These are phyloP conservation scores for Vairimorpha ceranae DNA, from an alignment of 371 early-diverging fungal genomes.

Conservation along the genomic window DNA sequence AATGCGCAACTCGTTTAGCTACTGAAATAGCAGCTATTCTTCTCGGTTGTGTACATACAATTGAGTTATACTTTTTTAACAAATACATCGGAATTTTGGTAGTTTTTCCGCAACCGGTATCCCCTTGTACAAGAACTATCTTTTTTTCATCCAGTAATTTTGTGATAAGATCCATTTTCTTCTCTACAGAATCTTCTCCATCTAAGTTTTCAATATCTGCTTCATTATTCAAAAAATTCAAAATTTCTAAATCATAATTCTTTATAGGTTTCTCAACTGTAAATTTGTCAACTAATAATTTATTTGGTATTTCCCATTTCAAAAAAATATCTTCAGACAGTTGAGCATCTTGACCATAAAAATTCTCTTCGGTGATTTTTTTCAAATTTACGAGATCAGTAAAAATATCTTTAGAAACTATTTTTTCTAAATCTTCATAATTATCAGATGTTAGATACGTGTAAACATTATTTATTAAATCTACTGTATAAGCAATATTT, in stretches of 20 bases:
- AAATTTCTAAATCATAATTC: neutral
- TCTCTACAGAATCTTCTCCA: neutral
- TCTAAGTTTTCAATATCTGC: neutral
- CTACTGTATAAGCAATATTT: neutral
- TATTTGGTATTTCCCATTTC: neutral
- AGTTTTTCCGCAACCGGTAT: slow-evolving; percentile 97
- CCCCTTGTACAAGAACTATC: slow-evolving; percentile 81
- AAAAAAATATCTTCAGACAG: neutral
- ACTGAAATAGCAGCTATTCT: slow-evolving; percentile 93
- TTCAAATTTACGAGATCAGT: neutral
- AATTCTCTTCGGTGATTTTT: neutral
- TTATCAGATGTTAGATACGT: neutral
- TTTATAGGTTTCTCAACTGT: neutral
- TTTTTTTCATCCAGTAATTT: slow-evolving; percentile 63
- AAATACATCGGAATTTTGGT: slow-evolving; percentile 73
- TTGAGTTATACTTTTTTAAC: slow-evolving; percentile 67
- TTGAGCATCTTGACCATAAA: neutral
- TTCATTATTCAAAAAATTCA: slow-evolving; percentile 8
- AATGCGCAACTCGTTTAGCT: slow-evolving; percentile 81
- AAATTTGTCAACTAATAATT: neutral
- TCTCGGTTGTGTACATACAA: slow-evolving; percentile 93
- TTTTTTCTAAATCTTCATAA: neutral
- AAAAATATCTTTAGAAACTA: neutral
- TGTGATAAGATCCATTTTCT: slow-evolving; percentile 22
- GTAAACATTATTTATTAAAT: neutral